Percentiles rank a stretch among this genome's conserved stretches.
Evolutionary conservation across 1,284 basidiomycete genomes (phyloP).

Genomic region (Schizophyllum amplum): DNA sequence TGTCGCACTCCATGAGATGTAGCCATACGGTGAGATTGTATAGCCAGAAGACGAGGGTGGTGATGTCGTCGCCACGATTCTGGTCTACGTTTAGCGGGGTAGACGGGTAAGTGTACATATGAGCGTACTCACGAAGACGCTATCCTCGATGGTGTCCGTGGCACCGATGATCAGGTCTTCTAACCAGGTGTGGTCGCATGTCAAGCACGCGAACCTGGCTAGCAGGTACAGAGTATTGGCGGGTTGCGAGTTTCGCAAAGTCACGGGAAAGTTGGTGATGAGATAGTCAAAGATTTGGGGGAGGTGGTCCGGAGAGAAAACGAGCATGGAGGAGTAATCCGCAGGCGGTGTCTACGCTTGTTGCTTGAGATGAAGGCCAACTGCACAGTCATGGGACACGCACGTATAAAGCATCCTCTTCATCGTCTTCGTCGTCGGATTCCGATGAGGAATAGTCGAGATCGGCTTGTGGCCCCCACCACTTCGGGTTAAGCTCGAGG

Average conservation of each 20-base stretch:
- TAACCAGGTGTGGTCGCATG: constrained; percentile 82
- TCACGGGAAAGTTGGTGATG: constrained; percentile 63
- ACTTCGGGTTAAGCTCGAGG: constrained; percentile 47
- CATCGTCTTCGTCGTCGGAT: constrained; percentile 41
- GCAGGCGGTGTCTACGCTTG: constrained; percentile 52
- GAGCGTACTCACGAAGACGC: constrained; percentile 71
- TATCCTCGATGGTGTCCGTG: constrained; percentile 87
- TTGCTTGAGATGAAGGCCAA: constrained; percentile 5
- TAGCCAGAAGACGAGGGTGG: constrained; percentile 88
- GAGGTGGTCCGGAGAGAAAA: constrained; percentile 76
- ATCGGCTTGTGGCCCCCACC: constrained; percentile 50
- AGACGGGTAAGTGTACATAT: constrained; percentile 1
- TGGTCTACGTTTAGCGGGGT: constrained; percentile 24
- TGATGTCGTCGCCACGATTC: constrained; percentile 79
- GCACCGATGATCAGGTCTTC: constrained; percentile 89
- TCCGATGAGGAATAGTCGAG: constrained; percentile 31
- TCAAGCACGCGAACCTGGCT: constrained; percentile 80
- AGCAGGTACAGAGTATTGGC: constrained; percentile 80
- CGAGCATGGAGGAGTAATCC: constrained; percentile 82
- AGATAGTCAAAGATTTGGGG: constrained; percentile 75
- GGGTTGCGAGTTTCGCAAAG: constrained; percentile 66
- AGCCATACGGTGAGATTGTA: constrained; percentile 88
- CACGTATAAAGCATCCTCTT: constrained; percentile 39
- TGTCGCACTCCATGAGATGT: constrained; percentile 84
- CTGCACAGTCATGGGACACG: constrained; percentile 37